Percentiles rank a stretch among this genome's conserved stretches.
These are phyloP conservation scores for Mucor ambiguus DNA, from an alignment of 371 early-diverging fungal species.

Conservation along the genomic window DNA sequence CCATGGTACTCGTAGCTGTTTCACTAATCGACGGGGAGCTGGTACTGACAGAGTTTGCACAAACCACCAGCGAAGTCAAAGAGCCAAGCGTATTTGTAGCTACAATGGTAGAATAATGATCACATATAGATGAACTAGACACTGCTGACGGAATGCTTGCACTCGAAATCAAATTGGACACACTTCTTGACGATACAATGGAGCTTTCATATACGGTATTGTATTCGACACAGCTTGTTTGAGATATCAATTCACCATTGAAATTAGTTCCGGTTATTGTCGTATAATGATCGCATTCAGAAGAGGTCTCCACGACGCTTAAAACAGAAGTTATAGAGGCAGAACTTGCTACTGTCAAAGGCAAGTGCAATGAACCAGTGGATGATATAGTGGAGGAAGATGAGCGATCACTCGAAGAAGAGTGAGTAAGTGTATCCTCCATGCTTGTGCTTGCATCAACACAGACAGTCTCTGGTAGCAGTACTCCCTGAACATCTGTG, in stretches of 20 bases:
- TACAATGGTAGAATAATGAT: background rate
- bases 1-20: background rate
- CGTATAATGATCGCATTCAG: background rate
- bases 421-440: background rate
- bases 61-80: background rate
- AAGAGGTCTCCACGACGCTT: background rate
- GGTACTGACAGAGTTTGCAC: background rate
- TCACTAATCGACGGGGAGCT: background rate
- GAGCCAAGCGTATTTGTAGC: background rate
- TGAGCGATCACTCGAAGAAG: background rate
- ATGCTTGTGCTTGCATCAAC: background rate
- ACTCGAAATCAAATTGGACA: background rate
- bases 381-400: background rate
- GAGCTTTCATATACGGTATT: too few species aligned
- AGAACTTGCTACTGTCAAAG: background rate
- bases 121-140: background rate
- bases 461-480: background rate
- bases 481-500: background rate
- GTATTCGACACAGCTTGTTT: background rate
- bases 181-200: background rate
- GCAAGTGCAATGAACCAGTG: background rate
- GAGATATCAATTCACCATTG: background rate
- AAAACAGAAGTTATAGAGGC: background rate
- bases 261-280: background rate
- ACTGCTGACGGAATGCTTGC: background rate